Base-by-base conservation (phyloP, 768 basidiomycete species). In the Psilocybe cubensis region DNA sequence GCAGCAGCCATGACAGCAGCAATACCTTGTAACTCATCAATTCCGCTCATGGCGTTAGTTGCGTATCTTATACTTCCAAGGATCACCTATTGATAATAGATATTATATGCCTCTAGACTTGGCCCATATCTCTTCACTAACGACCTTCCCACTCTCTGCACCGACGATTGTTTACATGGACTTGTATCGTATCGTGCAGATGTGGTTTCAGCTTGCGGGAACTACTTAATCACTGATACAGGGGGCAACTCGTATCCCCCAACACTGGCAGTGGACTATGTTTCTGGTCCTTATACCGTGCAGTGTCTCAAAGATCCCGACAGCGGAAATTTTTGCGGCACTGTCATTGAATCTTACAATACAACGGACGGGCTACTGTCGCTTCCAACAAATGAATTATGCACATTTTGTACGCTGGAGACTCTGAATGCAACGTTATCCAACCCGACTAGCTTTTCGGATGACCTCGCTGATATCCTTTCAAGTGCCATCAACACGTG, bases 11-110 rank as follows among this genome's bases (percentile, higher is more conserved):
- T 57, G 9, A 57, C 49, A 1, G 25, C 56, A 3, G 44, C 9
- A 8, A 20, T 57, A 25, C 28, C 18, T 17, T 57, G 56, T 12
- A 57, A 57, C 23, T 23, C 56, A 1, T 51, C 48, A 14, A 57
- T 57, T 18, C 38, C 23, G 11, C 20, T 20, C 7, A 57, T 57
- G 54, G 17, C n/a, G 42, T 51, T 24, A 2, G n/a, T n/a, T n/a
- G n/a, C n/a, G n/a, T n/a, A n/a, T n/a, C n/a, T n/a, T n/a, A n/a
- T n/a, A n/a, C n/a, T n/a, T n/a, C n/a, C n/a, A n/a, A n/a, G n/a
- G n/a, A n/a, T n/a, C n/a, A n/a, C n/a, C n/a, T n/a, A n/a, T n/a
- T n/a, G n/a, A n/a, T n/a, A n/a, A n/a, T n/a, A n/a, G n/a, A n/a
- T n/a, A n/a, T n/a, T n/a, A n/a, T n/a, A n/a, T n/a, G n/a, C n/a